phyloP scores from a whole-genome alignment of 352 stramenopile genomes.

The Peronospora belbahrii region DNA sequence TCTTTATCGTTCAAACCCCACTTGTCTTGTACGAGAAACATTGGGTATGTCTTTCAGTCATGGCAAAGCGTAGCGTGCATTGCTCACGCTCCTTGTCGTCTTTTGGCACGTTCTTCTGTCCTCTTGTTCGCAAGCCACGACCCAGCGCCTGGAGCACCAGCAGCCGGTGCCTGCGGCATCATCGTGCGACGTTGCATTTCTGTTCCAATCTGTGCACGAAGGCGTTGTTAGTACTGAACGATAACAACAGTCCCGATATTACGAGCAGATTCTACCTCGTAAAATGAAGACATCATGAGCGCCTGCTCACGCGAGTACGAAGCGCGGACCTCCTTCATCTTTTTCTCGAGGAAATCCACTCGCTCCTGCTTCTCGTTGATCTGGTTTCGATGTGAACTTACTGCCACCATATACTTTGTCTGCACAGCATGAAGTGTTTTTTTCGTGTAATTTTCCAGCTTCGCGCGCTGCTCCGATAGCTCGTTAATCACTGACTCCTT shows the following conservation, averaged over 20 bases:
- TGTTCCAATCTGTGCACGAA: slow-evolving; percentile 59
- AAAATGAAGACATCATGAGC: slow-evolving; percentile 86
- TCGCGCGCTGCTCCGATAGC: slow-evolving; percentile 74
- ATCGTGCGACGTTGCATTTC: slow-evolving; percentile 85
- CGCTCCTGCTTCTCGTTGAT: slow-evolving; percentile 81
- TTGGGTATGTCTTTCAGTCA: slow-evolving; percentile 1
- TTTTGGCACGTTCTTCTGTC: slow-evolving; percentile 77
- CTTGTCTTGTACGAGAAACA: slow-evolving; percentile 6
- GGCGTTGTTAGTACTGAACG: not conserved
- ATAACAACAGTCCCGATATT: not conserved
- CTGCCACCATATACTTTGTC: slow-evolving; percentile 87
- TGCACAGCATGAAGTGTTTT: slow-evolving; percentile 87
- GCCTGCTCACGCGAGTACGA: slow-evolving; percentile 81
- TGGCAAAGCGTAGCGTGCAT: not conserved
- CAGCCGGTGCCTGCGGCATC: slow-evolving; percentile 63
- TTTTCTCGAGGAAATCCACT: slow-evolving; percentile 81
- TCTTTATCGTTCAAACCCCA: slow-evolving; percentile 3
- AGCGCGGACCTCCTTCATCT: slow-evolving; percentile 72
- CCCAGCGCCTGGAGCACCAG: slow-evolving; percentile 33
- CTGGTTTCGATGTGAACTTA: slow-evolving; percentile 85
- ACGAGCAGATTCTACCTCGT: slow-evolving; percentile 45
- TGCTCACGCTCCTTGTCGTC: slow-evolving; percentile 51
- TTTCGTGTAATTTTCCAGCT: slow-evolving; percentile 88
- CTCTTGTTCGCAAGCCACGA: slow-evolving; percentile 82
- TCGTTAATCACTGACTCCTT: slow-evolving; percentile 87